Percentiles rank a stretch among this genome's conserved stretches.
These are phyloP conservation scores for Leishmania braziliensis DNA, from an alignment of 208 protist species.

Conservation along the genomic window DNA sequence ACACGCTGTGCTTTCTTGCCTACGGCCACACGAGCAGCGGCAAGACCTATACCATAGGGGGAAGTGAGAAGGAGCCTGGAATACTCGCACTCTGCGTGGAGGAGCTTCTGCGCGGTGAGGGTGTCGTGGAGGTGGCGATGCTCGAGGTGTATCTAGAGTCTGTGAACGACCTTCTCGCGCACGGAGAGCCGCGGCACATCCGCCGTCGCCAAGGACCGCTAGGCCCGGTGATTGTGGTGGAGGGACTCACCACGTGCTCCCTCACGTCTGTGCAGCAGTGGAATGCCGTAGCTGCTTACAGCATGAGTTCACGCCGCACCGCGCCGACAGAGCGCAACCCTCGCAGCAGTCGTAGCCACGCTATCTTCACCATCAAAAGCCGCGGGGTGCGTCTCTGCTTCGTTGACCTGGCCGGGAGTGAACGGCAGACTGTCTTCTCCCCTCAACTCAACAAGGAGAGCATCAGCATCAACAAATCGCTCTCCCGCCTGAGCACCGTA, in stretches of 20 bases:
- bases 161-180: slow-evolving; percentile 80
- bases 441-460: slow-evolving; percentile 88
- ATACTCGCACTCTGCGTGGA: slow-evolving; percentile 69
- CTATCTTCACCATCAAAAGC: slow-evolving; percentile 91
- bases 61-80: slow-evolving; percentile 61
- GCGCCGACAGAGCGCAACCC: slow-evolving; percentile 90
- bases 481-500: slow-evolving; percentile 88
- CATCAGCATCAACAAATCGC: slow-evolving; percentile 90
- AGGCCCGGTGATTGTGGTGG: slow-evolving; percentile 66
- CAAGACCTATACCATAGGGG: slow-evolving; percentile 89
- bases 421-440: slow-evolving; percentile 84
- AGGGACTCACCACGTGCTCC: slow-evolving; percentile 68
- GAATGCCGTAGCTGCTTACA: slow-evolving; percentile 64
- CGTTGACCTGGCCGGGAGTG: slow-evolving; percentile 88
- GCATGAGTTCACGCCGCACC: slow-evolving; percentile 79
- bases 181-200: slow-evolving; percentile 60
- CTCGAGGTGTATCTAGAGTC: slow-evolving; percentile 86
- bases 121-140: slow-evolving; percentile 86
- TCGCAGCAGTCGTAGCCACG: slow-evolving; percentile 92
- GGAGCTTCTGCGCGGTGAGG: slow-evolving; percentile 70
- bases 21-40: slow-evolving; percentile 92
- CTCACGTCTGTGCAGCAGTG: slow-evolving; percentile 72
- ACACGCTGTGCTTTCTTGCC: slow-evolving; percentile 87
- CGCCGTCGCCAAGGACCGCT: slow-evolving; percentile 31
- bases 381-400: slow-evolving; percentile 77